Base-by-base conservation (phyloP, 176 grass and related monocot species). In the Tillandsia leiboldiana region DNA sequence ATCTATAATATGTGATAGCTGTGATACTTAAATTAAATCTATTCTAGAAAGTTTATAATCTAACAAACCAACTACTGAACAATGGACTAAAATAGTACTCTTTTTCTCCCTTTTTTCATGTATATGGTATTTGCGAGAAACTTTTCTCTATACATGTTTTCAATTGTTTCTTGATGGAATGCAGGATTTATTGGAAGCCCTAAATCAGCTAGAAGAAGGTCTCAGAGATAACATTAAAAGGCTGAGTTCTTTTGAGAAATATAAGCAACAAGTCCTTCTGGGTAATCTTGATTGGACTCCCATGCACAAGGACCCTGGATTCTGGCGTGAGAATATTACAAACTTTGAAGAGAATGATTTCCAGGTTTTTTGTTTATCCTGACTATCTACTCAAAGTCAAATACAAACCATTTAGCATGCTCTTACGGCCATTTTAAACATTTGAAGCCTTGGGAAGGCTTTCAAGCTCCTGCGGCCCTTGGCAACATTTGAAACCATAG, bases 321-420 rank as follows among this genome's bases (percentile, higher is more conserved):
- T 99, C 82, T 99, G 94, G 94, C 82, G 84, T 11, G 94, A 99
- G 20, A 99, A 90, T 76, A 90, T 90, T 48, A 82, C 73, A 65
- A 93, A 93, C 72, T 99, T 99, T 66, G 94, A 99, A 69, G 94
- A 99, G 70, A 99, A 99, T 85, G 84, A 93, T 88, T 99, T 99
- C 77, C 89, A 99, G 89, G 94, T 99, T 88, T 73, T 58, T 49
- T 14, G 58, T 57, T 70, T 27, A 56, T 12, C 59, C 10, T 53
- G 22, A 42, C 67, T 23, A 15, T 49, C 1, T 4, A 14, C 2
- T 56, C 14, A 56, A 14, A n/a, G n/a, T 56, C 14, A 56, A 56
- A 56, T 56, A 11, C 53, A 14, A 56, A n/a, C 18, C 17, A 56
- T 66, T 70, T 5, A 12, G 5, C 12, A 72, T 17, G 56, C 14